These are phyloP conservation scores for Fusarium luffae DNA, from an alignment of 2,329 filamentous ascomycete genomes.

Conservation along the genomic window DNA sequence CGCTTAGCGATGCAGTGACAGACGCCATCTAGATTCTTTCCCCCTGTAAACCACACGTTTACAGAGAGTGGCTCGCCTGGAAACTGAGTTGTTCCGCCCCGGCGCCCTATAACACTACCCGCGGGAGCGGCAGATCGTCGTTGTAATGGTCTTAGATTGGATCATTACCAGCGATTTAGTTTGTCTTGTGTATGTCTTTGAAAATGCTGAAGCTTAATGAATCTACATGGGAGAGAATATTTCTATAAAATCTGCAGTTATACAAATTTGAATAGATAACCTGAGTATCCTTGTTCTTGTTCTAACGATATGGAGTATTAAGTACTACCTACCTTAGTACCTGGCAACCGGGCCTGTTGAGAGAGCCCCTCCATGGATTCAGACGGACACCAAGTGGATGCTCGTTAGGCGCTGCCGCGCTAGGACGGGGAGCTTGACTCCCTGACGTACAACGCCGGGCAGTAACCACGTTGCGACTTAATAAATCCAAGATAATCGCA, in stretches of 20 bases:
- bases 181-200: not conserved
- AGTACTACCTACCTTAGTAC: not conserved
- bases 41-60: not conserved
- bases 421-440: constrained; percentile 44
- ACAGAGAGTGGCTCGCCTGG: constrained; percentile 4
- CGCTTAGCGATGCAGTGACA: constrained; percentile 12
- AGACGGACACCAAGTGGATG: not conserved
- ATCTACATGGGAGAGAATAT: not conserved
- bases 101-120: not conserved
- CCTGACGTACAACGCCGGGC: constrained; percentile 27
- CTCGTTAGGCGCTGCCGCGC: constrained; percentile 41
- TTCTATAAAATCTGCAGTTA: not conserved
- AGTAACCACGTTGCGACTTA: constrained; percentile 45
- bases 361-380: constrained; percentile 11
- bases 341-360: not conserved
- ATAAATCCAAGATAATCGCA: constrained; percentile 21
- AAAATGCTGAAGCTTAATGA: not conserved
- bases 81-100: constrained; percentile 25
- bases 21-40: not conserved
- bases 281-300: not conserved
- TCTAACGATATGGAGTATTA: not conserved
- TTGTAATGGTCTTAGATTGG: not conserved
- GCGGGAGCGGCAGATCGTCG: not conserved
- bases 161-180: not conserved
- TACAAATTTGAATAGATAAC: not conserved